A percentile compares a stretch with the other conserved stretches of the same genome.
These are phyloP conservation scores for Pulicaria dysenterica DNA, from an alignment of 129 eudicot genomes.

Conservation along the genomic window DNA sequence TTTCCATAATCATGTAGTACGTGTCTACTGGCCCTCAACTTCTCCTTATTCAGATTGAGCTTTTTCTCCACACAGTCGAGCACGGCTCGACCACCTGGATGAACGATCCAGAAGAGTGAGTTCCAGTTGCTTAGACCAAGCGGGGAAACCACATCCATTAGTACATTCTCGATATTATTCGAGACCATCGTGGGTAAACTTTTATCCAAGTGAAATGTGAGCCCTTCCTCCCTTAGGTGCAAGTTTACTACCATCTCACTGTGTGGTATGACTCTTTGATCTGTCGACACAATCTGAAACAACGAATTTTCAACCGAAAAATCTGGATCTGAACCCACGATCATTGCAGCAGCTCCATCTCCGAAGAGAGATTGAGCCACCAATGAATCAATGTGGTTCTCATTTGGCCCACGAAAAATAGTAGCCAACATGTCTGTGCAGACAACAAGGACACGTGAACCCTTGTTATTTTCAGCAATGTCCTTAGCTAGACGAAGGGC, in stretches of 20 bases:
- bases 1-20: conserved; percentile 33
- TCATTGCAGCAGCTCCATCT: conserved; percentile 17
- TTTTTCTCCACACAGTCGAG: background rate
- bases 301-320: background rate
- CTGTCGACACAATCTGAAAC: conserved; percentile 1
- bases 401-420: conserved; percentile 12
- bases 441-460: conserved; percentile 24
- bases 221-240: conserved; percentile 50
- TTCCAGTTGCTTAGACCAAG: conserved; percentile 39
- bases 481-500: conserved; percentile 28
- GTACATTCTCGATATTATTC: conserved; percentile 10
- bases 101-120: conserved; percentile 51
- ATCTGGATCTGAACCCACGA: conserved; percentile 24
- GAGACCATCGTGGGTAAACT: conserved; percentile 25
- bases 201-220: conserved; percentile 41
- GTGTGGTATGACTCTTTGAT: conserved; percentile 1
- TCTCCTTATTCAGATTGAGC: background rate
- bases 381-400: conserved; percentile 5
- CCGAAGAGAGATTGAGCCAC: background rate
- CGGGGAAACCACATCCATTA: background rate
- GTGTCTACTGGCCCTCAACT: conserved; percentile 14
- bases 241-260: conserved; percentile 41
- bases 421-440: conserved; percentile 16
- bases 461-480: conserved; percentile 24
- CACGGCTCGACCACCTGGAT: conserved; percentile 48